Conservation (phyloP, 2,329 filamentous ascomycete genomes). For the Calonectria montana region DNA sequence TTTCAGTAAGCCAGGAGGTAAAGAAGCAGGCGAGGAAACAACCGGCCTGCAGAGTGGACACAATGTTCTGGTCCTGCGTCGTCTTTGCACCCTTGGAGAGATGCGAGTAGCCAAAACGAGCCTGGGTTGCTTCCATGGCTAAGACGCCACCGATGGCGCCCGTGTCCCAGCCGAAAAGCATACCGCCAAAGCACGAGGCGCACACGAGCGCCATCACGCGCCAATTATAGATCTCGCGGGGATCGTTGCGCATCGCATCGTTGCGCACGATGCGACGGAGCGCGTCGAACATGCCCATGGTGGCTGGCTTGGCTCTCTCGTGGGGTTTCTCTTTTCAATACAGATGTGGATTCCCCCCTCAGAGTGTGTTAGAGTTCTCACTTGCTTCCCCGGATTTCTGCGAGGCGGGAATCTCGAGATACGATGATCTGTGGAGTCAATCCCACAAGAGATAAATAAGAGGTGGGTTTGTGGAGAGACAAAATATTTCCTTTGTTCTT, state of each 20-base stretch:
- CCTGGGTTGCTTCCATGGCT: conserved; percentile 67
- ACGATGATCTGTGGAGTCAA: neutral
- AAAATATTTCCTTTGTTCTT: neutral
- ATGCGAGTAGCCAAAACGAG: conserved; percentile 51
- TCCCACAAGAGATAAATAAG: neutral
- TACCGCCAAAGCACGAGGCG: conserved; percentile 75
- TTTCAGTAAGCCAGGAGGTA: conserved; percentile 65
- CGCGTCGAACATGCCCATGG: conserved; percentile 56
- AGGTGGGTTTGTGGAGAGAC: neutral
- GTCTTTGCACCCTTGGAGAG: conserved; percentile 49
- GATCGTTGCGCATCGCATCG: conserved; percentile 77
- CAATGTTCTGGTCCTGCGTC: conserved; percentile 73
- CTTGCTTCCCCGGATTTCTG: neutral
- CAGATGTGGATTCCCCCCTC: neutral
- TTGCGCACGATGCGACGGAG: conserved; percentile 72
- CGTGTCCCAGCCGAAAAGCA: conserved; percentile 64
- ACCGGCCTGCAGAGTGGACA: conserved; percentile 77
- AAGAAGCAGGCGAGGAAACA: conserved; percentile 73
- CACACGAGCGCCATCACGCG: conserved; percentile 72
- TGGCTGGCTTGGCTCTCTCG: conserved; percentile 19
- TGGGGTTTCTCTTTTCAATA: neutral
- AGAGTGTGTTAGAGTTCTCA: neutral
- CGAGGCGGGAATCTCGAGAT: neutral
- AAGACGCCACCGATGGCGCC: conserved; percentile 77
- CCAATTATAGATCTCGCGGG: conserved; percentile 77